A percentile compares a stretch with the other conserved stretches of the same genome.
phyloP scores from a whole-genome alignment of 371 early-diverging fungal genomes.

The Choanephora cucurbitarum region DNA sequence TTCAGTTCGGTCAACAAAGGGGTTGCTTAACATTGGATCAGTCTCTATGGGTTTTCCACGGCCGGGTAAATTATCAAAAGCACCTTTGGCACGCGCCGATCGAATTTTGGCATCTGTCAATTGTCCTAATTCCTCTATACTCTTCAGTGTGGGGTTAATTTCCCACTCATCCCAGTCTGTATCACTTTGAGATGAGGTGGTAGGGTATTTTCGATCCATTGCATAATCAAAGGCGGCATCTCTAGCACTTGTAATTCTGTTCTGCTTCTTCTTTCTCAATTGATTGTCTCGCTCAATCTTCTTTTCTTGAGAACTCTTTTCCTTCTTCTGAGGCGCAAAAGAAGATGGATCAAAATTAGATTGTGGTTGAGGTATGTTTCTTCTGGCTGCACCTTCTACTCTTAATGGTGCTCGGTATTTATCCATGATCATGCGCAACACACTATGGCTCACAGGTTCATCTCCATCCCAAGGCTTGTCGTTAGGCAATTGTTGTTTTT shows the following conservation, averaged over 20 bases:
- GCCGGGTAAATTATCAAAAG: constrained; percentile 51
- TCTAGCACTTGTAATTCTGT: constrained; percentile 22
- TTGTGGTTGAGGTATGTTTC: constrained; percentile 31
- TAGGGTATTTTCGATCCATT: constrained; percentile 16
- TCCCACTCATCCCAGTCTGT: constrained; percentile 19
- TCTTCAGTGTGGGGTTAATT: constrained; percentile 6
- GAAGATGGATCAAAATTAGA: constrained; percentile 7
- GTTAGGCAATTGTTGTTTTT: constrained; percentile 18
- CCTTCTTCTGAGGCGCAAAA: constrained; percentile 4
- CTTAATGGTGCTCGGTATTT: constrained; percentile 33
- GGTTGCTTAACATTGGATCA: constrained; percentile 40
- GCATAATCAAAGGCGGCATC: constrained; percentile 33
- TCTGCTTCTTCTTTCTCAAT: constrained; percentile 19
- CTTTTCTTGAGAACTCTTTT: constrained; percentile 28
- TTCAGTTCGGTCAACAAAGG: constrained; percentile 46
- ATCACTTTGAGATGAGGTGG: constrained; percentile 7
- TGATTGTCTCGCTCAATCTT: constrained; percentile 17
- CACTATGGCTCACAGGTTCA: constrained; percentile 29
- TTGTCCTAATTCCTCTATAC: constrained; percentile 20
- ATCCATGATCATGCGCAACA: constrained; percentile 39
- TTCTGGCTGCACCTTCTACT: constrained; percentile 38
- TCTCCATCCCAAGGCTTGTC: constrained; percentile 40
- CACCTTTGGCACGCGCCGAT: constrained; percentile 41
- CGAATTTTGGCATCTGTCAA: constrained; percentile 48
- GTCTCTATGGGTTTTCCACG: constrained; percentile 44